Percentiles rank a stretch among this genome's conserved stretches.
phyloP scores from a whole-genome alignment of 139 green algal genomes.

The Coelastrella sp. region DNA sequence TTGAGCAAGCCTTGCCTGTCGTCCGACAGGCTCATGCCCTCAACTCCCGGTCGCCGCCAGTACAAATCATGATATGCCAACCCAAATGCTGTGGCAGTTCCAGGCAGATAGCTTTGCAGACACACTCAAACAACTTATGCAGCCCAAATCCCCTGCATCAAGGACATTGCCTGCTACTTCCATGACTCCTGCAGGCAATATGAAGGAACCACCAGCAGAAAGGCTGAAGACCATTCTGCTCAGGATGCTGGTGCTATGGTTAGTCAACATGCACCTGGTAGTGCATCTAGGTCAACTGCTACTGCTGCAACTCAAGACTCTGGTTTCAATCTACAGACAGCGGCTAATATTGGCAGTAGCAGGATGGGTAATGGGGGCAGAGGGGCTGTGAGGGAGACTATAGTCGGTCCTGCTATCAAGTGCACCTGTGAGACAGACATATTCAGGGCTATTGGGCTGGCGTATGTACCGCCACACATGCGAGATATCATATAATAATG shows the following conservation, averaged over 20 bases:
- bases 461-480: constrained; percentile 66
- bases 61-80: too few relatives aligned
- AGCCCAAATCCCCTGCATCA: too few relatives aligned
- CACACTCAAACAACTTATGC: too few relatives aligned
- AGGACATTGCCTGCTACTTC: background rate
- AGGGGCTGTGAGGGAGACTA: background rate
- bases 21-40: too few relatives aligned
- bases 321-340: background rate
- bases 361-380: constrained; percentile 24
- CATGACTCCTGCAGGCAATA: background rate
- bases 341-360: background rate
- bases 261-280: too few relatives aligned
- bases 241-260: too few relatives aligned
- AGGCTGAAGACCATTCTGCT: background rate
- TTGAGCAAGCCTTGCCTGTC: too few relatives aligned
- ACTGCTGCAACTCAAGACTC: too few relatives aligned
- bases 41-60: too few relatives aligned
- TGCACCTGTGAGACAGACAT: constrained; percentile 62
- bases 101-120: too few relatives aligned
- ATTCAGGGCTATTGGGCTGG: constrained; percentile 60
- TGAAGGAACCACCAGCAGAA: background rate
- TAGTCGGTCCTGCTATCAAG: constrained; percentile 16
- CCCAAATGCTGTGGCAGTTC: too few relatives aligned
- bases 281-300: too few relatives aligned
- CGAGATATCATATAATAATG: constrained; percentile 38